Base-by-base conservation (phyloP, 352 stramenopile genomes). In the Pythium chondricola region DNA sequence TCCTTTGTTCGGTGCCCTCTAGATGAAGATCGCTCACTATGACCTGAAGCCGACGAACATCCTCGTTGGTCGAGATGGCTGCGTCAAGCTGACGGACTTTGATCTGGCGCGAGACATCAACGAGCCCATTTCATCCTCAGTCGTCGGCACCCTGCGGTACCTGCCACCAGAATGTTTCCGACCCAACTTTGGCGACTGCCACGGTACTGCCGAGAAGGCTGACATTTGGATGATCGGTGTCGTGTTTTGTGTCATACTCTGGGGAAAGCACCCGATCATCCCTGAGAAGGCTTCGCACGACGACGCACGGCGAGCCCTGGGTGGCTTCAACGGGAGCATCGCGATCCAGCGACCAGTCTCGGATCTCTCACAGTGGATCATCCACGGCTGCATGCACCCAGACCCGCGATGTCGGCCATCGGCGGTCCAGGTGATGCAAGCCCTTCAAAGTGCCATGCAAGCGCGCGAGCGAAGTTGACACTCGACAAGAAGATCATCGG, bases 31-130 rank as follows among this genome's bases (percentile, higher is more conserved):
- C 51, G 79, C 79, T 39, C 85, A 95, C 43, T 88, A 90, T 43
- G 96, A 99, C 61, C 71, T 99, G 18, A 99, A 99, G 64, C 96
- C 95, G 33, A 97, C 95, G 24, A 99, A 99, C 65, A 81, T 99
- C 46, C 69, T 99, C 26, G 90, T 98, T 57, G 91, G 90, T 33
- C 61, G 74, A 6, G 78, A 95, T 55, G 84, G 80, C 31, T 72
- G 69, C 47, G 67, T 97, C 21, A 95, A 95, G 60, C 56, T 97
- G 17, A 96, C 87, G n/a, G 88, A 97, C 60, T 96, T 97, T 41
- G 88, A 93, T 35, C 67, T 97, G 25, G 83, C 88, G 29, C 74
- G 88, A 32, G 60, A 69, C 43, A 71, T 71, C 3, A 64, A 80
- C 45, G 56, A 73, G 40, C 61, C 74, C 22, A 85, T 80, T 16